Evolutionary conservation across 805 yeast species (phyloP).

Genomic region (Cyberlindnera bimundalis): DNA sequence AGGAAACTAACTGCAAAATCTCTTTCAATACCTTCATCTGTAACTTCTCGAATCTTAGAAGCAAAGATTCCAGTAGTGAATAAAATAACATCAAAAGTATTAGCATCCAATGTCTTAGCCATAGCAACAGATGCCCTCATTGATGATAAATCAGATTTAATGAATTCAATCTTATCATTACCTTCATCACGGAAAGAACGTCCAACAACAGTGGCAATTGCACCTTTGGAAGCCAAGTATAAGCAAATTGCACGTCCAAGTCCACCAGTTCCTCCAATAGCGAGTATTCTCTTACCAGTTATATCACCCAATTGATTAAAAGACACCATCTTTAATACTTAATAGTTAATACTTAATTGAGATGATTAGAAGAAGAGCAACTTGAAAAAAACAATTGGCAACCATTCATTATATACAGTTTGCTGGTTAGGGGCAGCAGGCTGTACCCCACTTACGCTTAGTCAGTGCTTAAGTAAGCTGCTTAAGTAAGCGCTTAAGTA

Average conservation of each 20-base stretch:
- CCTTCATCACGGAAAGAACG: conserved; percentile 32
- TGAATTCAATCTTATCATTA: conserved; percentile 27
- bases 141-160: conserved; percentile 34
- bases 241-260: conserved; percentile 28
- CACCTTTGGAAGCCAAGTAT: conserved; percentile 6
- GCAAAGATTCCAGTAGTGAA: conserved; percentile 43
- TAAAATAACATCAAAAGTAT: conserved; percentile 28
- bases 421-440: too few relatives aligned
- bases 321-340: neutral
- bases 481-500: too few relatives aligned
- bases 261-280: conserved; percentile 42
- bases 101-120: conserved; percentile 22
- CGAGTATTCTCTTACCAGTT: conserved; percentile 12
- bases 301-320: neutral
- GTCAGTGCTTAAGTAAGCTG: too few relatives aligned
- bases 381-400: too few relatives aligned
- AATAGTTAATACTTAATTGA: too few relatives aligned
- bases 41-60: conserved; percentile 29
- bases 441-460: too few relatives aligned
- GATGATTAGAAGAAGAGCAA: neutral
- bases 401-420: too few relatives aligned
- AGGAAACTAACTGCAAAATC: conserved; percentile 38
- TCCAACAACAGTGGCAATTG: conserved; percentile 35
- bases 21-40: conserved; percentile 36
- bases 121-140: conserved; percentile 26